Base-by-base conservation (phyloP, 2,329 filamentous ascomycete genomes). In the Fusarium nurragi region DNA sequence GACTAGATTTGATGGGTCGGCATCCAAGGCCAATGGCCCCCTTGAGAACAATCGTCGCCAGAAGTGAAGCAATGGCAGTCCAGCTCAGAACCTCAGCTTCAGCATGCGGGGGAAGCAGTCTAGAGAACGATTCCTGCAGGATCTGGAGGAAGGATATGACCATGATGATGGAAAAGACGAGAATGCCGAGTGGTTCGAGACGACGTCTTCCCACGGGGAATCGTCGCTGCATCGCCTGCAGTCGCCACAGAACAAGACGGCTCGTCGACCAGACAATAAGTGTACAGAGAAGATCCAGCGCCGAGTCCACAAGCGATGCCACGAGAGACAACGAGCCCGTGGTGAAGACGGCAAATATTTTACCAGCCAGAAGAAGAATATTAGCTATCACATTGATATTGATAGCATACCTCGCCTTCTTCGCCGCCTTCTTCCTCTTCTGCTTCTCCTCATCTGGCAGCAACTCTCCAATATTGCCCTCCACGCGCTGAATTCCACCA, bases 11-110 rank as follows among this genome's bases (percentile, higher is more conserved):
- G 69, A 96, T 90, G 25, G 93, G 78, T 8, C 91, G 88, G 75
- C 91, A 96, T 86, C 90, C 94, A 25, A 95, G 73, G 86, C 91
- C 95, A 77, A 91, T 93, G n/a, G 86, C 77, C 16, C 90, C 86
- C 73, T 96, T 96, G 76, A 95, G 86, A 26, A 93, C 76, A 18
- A 96, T 90, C 0, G 92, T 96, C 21, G 85, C 81, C 2, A 88
- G 77, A 88, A 96, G 83, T 3, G 87, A 84, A 0, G 45, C 68
- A 11, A 75, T 70, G 14, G 74, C 74, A 10, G 70, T 52, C 51
- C 63, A 63, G 37, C 74, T 70, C 16, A 76, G 69, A 11, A 68
- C 50, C 37, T 76, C 73, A 0, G 68, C 79, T 11, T 83, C 79
- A 62, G 86, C 89, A 60, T 92, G 83, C 2, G 79, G 74, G 2